Evolutionary conservation across 352 stramenopile genomes (phyloP).

Genomic region (Globisporangium splendens): DNA sequence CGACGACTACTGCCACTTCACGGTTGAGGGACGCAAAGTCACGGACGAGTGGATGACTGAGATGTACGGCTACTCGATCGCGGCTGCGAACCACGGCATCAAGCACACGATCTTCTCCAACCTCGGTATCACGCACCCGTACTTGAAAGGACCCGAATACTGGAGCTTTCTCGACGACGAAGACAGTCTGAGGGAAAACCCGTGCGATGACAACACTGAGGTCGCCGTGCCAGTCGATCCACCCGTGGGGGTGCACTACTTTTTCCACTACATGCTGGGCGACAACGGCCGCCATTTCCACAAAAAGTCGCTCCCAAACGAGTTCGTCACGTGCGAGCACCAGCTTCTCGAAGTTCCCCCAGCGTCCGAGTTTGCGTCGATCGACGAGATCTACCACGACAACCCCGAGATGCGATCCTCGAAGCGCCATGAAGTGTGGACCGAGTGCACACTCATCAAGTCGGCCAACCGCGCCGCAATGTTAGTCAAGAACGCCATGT

Average conservation of each 20-base stretch:
- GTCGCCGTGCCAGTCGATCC: slow-evolving; percentile 35
- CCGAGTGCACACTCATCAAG: slow-evolving; percentile 28
- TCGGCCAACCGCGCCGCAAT: slow-evolving; percentile 19
- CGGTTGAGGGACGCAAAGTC: slow-evolving; percentile 16
- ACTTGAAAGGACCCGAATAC: slow-evolving; percentile 28
- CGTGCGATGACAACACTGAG: slow-evolving; percentile 22
- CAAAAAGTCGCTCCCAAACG: slow-evolving; percentile 27
- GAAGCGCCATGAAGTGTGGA: slow-evolving; percentile 30
- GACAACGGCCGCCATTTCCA: slow-evolving; percentile 33
- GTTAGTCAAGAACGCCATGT: slow-evolving; percentile 15
- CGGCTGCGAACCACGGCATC: slow-evolving; percentile 46
- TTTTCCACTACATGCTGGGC: slow-evolving; percentile 27
- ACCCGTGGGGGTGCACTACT: slow-evolving; percentile 50
- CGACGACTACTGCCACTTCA: slow-evolving; percentile 26
- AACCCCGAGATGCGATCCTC: slow-evolving; percentile 1
- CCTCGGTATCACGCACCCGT: slow-evolving; percentile 41
- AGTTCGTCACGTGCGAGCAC: slow-evolving; percentile 13
- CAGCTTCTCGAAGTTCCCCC: neutral
- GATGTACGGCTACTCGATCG: slow-evolving; percentile 53
- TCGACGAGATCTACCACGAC: slow-evolving; percentile 12
- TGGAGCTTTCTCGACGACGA: slow-evolving; percentile 38
- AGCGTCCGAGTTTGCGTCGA: neutral
- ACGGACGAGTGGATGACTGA: slow-evolving; percentile 45
- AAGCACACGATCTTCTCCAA: slow-evolving; percentile 51
- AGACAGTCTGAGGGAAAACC: slow-evolving; percentile 20